phyloP scores from a whole-genome alignment of 257 asterid species.

The Petunia secreta region DNA sequence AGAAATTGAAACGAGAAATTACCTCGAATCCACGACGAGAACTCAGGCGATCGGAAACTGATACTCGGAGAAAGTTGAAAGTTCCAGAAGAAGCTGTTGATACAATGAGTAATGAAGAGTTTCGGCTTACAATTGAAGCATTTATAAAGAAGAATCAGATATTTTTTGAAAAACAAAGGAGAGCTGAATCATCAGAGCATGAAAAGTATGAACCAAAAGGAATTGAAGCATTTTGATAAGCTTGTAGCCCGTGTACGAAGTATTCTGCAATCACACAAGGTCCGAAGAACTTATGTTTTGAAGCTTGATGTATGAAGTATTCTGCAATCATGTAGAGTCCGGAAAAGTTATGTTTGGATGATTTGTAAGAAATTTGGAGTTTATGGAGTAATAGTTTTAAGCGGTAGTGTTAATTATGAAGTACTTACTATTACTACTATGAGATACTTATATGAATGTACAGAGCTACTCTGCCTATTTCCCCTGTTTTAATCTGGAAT shows the following conservation, averaged over 20 bases:
- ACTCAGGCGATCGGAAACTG: conserved; percentile 67
- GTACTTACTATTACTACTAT: not conserved
- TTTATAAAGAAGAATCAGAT: conserved; percentile 55
- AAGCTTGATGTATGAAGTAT: no score
- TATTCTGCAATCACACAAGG: no score
- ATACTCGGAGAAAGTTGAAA: conserved; percentile 26
- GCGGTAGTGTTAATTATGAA: conserved; percentile 16
- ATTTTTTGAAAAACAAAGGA: conserved; percentile 41
- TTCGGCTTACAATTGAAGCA: conserved; percentile 66
- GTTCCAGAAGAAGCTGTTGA: conserved; percentile 46
- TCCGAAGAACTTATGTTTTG: no score
- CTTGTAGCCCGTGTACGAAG: no score
- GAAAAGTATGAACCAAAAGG: conserved; percentile 26
- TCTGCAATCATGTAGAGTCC: no score
- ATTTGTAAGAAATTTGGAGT: not conserved
- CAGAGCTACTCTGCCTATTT: conserved; percentile 36
- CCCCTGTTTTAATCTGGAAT: conserved; percentile 37
- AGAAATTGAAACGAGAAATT: conserved; percentile 62
- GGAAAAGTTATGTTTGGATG: not conserved
- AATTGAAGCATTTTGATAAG: conserved; percentile 12
- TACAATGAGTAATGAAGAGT: conserved; percentile 70
- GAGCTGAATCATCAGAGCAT: conserved; percentile 25
- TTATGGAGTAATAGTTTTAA: not conserved
- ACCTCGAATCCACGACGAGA: conserved; percentile 39
- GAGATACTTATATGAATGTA: conserved; percentile 25